Evolutionary conservation across 129 eudicot genomes (phyloP), one percentile per base, ranked within the genome.

Genomic region (Artemisia argyi): DNA sequence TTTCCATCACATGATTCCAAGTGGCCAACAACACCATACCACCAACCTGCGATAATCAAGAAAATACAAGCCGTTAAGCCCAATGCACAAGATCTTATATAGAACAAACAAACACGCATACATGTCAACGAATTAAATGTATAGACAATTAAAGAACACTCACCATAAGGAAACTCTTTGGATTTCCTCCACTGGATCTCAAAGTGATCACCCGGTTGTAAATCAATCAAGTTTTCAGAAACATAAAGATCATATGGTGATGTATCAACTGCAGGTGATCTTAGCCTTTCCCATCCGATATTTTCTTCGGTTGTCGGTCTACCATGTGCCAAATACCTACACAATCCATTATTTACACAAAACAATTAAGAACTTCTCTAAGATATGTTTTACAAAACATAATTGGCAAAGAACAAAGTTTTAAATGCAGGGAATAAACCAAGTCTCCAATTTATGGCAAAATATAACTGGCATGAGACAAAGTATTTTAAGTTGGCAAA

Each of bases 11-110:
- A 93, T 53, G 89, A 83, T 68, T 90, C 93, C 76, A 82, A 82
- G 86, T 93, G 98, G 52, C 96, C 97, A 79, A 90, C 91, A 74
- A 85, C 89, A 73, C 98, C 98, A 84, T 87, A 93, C 98, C 98
- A 93, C 98, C 98, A 93, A 24, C 98, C 98, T 93, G 86, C 68
- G 75, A 71, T 56, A 57, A 81, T 76, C 48, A 65, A 39, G 30
- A 63, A 69, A 66, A 44, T 66, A 73, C 75, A 67, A 18, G 20
- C 4, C 20, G 19, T 7, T 76, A 70, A 62, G 73, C 79, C 6
- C 5, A 24, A 28, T 39, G 51, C 15, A 61, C 44, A 61, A 61
- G 11, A 13, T 24, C 32, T 14, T 16, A 52, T 85, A 71, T 51
- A 13, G 5, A n/a, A 3, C 16, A 51, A 57, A 17, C 8, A 57